Evolutionary conservation across 1,139 yeast genomes (phyloP), one percentile per base, ranked within the genome.

Genomic region (Pneumocystis oryctolagi): DNA sequence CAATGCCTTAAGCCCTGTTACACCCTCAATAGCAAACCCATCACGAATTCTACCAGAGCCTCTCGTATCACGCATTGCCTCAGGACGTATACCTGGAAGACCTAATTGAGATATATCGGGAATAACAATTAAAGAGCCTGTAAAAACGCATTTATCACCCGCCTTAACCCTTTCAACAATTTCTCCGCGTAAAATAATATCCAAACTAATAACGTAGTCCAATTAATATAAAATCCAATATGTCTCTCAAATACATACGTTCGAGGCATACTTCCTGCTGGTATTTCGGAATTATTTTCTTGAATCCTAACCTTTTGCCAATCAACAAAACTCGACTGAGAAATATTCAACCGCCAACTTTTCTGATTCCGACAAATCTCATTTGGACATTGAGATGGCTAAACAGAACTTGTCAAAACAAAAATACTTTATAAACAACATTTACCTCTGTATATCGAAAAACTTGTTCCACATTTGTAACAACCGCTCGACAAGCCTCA

Each of bases 231-330:
- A 3, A 35, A 14, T 8, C 31, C 37, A 18, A 4, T 32, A 58
- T 25, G 12, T 28, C 14, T 25, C 25, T 40, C 5, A 25, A 20
- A 39, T 16, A 61, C 67, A 59, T 42, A 65, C 9, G 97, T 92
- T 73, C 99, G 82, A 47, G 99, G 99, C 99, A 92, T 92, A 1
- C 97, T 89, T 37, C 99, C 99, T 0, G 97, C 89, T 34, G 99
- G 99, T 65, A 92, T 92, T 75, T 92, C 98, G 70, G 80, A 87
- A 18, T 97, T 83, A 71, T 92, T 94, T 73, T 92, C 99, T 73
- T 92, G 99, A 66, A 92, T 87, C 69, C 98, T 81, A 31, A 90
- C 95, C 69, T 88, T 87, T 75, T 92, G 99, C 99, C 99, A 92
- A 77, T 92, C 98, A 67, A 89, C 80, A 70, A 92, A 92, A 67